A percentile compares a stretch with the other conserved stretches of the same genome.
These are phyloP conservation scores for Lathyrus aphaca DNA, from an alignment of 306 rosid species.

Conservation along the genomic window DNA sequence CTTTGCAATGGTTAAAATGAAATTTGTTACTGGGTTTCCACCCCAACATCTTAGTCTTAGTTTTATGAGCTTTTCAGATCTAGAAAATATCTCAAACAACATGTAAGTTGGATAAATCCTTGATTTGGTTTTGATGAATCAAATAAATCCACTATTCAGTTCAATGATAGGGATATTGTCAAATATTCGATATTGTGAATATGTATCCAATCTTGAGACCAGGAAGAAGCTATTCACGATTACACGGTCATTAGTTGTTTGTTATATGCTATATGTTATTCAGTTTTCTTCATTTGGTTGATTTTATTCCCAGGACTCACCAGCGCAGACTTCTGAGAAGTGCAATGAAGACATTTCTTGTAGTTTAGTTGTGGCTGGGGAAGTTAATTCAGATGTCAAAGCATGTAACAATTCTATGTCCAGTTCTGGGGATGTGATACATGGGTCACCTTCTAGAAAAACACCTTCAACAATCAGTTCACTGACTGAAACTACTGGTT, in stretches of 20 bases:
- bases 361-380: slow-evolving; percentile 50
- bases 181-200: slow-evolving; percentile 12
- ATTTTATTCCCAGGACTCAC: slow-evolving; percentile 62
- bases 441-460: slow-evolving; percentile 49
- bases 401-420: slow-evolving; percentile 47
- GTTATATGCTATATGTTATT: slow-evolving; percentile 33
- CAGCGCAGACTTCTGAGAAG: slow-evolving; percentile 47
- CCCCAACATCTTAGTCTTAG: not conserved
- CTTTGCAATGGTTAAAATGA: slow-evolving; percentile 17
- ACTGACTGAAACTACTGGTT: slow-evolving; percentile 46
- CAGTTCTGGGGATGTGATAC: slow-evolving; percentile 47
- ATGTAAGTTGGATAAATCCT: slow-evolving; percentile 24
- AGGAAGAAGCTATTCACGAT: slow-evolving; percentile 32
- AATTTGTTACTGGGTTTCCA: slow-evolving; percentile 20
- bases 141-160: slow-evolving; percentile 22
- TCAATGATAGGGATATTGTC: slow-evolving; percentile 26
- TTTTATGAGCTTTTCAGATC: slow-evolving; percentile 34
- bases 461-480: slow-evolving; percentile 54
- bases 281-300: slow-evolving; percentile 30
- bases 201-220: slow-evolving; percentile 16
- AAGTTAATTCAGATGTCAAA: slow-evolving; percentile 54
- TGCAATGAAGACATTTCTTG: slow-evolving; percentile 48
- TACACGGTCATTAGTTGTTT: slow-evolving; percentile 34
- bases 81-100: slow-evolving; percentile 17
- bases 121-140: slow-evolving; percentile 39